Conservation (phyloP, 83 land plant genomes). For the Diphasiastrum complanatum region DNA sequence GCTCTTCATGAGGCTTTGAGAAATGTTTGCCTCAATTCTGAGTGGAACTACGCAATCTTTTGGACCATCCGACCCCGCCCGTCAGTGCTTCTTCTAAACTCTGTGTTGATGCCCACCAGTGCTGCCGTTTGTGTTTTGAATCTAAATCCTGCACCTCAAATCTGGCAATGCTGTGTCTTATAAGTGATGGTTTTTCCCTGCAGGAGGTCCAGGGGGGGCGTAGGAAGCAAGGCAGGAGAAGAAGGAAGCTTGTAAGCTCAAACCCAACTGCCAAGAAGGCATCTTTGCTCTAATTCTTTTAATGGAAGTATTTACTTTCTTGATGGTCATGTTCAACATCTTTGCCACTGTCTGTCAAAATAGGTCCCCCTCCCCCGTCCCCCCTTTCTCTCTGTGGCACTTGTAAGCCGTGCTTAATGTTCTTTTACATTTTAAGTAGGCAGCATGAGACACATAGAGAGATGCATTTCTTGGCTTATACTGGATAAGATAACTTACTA, state of each 20-base stretch:
- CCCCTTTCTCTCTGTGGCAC: too few species aligned
- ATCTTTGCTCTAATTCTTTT: neutral
- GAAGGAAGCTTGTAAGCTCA: conserved; percentile 98
- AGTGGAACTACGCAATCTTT: conserved; percentile 95
- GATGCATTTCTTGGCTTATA: neutral
- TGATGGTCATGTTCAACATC: neutral
- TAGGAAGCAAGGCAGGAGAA: conserved; percentile 83
- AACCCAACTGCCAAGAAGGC: neutral
- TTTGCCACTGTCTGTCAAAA: too few species aligned
- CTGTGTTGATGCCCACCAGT: neutral
- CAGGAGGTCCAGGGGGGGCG: conserved; percentile 86
- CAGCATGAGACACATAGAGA: too few species aligned
- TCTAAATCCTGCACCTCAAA: conserved; percentile 6
- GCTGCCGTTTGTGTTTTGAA: too few species aligned
- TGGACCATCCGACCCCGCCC: conserved; percentile 96
- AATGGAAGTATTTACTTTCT: neutral
- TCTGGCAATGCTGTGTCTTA: conserved; percentile 5
- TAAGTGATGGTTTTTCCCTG: neutral
- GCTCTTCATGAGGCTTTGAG: conserved; percentile 91
- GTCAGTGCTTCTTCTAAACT: conserved; percentile 25
- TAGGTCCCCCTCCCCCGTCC: too few species aligned
- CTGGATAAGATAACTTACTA: neutral
- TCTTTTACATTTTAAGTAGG: too few species aligned
- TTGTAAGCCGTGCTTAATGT: too few species aligned
- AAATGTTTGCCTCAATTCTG: conserved; percentile 71